Conservation (phyloP, 257 asterid species). For the Cinchona pubescens region DNA sequence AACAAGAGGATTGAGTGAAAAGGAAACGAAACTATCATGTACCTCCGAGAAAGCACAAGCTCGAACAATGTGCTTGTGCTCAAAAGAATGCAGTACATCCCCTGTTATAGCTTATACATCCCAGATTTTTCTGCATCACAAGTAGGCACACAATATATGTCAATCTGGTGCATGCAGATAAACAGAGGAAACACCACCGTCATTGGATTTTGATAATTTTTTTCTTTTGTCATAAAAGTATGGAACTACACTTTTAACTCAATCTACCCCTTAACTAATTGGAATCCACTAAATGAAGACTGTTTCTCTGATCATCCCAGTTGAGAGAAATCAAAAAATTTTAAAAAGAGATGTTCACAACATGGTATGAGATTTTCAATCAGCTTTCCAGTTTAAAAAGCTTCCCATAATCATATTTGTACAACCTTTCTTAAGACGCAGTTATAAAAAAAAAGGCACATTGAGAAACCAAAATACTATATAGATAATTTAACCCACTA, state of each 20-base stretch:
- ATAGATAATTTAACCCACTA: not conserved
- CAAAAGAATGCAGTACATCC: slow-evolving; percentile 32
- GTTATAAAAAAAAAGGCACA: not conserved
- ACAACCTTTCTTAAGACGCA: not conserved
- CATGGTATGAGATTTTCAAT: not conserved
- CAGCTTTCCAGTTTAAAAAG: not conserved
- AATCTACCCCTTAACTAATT: not conserved
- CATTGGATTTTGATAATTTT: not conserved
- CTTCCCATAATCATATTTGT: not conserved
- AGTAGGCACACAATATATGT: not conserved
- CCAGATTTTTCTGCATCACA: slow-evolving; percentile 36
- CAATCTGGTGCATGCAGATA: not conserved
- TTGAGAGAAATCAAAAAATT: not conserved
- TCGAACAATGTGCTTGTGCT: slow-evolving; percentile 41
- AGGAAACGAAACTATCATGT: not conserved
- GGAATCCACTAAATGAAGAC: not conserved
- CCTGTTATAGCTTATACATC: slow-evolving; percentile 38
- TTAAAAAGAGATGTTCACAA: no score
- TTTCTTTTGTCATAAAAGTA: not conserved
- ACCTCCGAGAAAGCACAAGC: slow-evolving; percentile 43
- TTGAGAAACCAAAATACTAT: not conserved
- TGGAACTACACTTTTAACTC: not conserved
- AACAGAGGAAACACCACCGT: not conserved
- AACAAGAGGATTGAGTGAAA: not conserved
- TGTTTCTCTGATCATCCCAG: not conserved